Evolutionary conservation across 768 basidiomycete species (phyloP).

Genomic region (Hysterangium stoloniferum): DNA sequence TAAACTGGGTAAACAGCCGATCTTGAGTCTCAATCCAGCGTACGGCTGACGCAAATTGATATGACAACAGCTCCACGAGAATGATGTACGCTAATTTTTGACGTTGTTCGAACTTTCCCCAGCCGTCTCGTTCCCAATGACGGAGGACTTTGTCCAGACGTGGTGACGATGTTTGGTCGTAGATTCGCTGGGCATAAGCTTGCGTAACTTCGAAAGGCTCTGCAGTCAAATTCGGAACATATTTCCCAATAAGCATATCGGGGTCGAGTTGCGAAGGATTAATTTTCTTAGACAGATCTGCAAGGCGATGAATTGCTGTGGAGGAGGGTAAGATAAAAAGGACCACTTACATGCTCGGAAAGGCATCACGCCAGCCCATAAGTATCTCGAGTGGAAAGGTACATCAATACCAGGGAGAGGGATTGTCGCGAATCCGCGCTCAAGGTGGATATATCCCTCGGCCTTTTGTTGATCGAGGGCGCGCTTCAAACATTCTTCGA

Average conservation of each 20-base stretch:
- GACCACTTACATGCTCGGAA: conserved; percentile 85
- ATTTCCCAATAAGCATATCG: conserved; percentile 89
- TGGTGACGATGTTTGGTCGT: conserved; percentile 94
- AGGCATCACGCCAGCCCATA: conserved; percentile 97
- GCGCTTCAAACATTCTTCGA: conserved; percentile 69
- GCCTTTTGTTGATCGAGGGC: conserved; percentile 71
- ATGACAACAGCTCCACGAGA: conserved; percentile 92
- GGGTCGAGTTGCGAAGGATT: conserved; percentile 86
- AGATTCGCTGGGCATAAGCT: conserved; percentile 90
- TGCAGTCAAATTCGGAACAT: conserved; percentile 95
- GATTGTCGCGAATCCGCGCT: conserved; percentile 94
- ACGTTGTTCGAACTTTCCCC: conserved; percentile 74
- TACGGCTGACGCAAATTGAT: conserved; percentile 97
- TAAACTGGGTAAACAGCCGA: conserved; percentile 75
- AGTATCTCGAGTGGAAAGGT: conserved; percentile 98
- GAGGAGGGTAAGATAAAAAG: conserved; percentile 1
- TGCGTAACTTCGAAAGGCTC: conserved; percentile 76
- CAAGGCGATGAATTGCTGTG: conserved; percentile 6
- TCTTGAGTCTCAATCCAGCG: conserved; percentile 99
- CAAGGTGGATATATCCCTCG: conserved; percentile 87
- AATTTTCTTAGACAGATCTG: conserved; percentile 97
- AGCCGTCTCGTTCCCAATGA: conserved; percentile 87
- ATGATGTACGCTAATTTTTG: conserved; percentile 94
- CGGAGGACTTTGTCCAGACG: conserved; percentile 91
- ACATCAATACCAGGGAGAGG: conserved; percentile 97